Base-by-base conservation (phyloP, 2,329 filamentous ascomycete species). In the Geosmithia flava region DNA sequence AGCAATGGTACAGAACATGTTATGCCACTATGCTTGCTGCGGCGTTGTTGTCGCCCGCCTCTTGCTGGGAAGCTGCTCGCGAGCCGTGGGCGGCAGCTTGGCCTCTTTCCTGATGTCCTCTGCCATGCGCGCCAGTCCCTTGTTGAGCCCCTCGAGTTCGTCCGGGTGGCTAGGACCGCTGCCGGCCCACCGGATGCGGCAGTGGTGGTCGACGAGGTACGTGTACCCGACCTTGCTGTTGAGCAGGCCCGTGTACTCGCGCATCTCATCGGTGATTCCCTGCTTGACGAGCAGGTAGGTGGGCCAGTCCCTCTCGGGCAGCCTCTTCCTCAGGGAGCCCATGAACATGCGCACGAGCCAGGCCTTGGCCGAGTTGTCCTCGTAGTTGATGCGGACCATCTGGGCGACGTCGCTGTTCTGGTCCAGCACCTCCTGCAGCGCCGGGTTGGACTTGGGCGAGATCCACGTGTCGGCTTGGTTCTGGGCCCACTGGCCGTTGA, bases 191-290 rank as follows among this genome's bases (percentile, higher is more conserved):
- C 93, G 78, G 56, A 98, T 94, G 66, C 81, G 85, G 63, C 89
- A 95, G 53, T 90, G 74, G 52, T 81, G 74, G 62, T 98, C 93
- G 50, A 98, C 73, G 45, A 98, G 73, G 65, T 95, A 98, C 4
- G 90, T 84, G 67, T 96, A 97, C 39, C 90, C 91, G 33, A 96
- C 91, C 66, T 90, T 94, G 55, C 80, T 81, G 66, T 98, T 98
- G 60, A 95, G 69, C 61, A 95, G 55, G 11, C 81, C 81, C 52
- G 85, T 78, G 40, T 68, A 70, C 62, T 83, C 80, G 47, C 75
- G 71, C 48, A 83, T 77, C 48, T 80, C 71, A 47, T 81, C 75
- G 0, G 76, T 74, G 47, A 84, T 60, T 40, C 77, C 79, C 51
- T 66, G 71, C 47, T 68, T 68, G 19, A 85, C 74, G 30, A 83